A percentile compares a stretch with the other conserved stretches of the same genome.
These are phyloP conservation scores for Sclerotinia subarctica DNA, from an alignment of 2,329 filamentous ascomycete genomes.

Conservation along the genomic window DNA sequence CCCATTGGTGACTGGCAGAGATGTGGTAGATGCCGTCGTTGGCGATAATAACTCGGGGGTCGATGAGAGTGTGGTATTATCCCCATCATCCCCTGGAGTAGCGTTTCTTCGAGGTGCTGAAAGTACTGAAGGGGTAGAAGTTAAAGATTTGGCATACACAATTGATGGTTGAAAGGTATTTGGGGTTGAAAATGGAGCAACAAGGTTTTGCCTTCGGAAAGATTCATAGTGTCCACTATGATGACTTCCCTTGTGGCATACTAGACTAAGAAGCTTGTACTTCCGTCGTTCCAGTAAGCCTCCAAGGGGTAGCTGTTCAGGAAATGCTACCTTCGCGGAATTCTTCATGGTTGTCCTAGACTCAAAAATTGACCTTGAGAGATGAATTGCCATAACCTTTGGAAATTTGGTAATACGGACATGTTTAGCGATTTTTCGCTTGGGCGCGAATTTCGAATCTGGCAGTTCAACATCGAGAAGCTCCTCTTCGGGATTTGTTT, in stretches of 20 bases:
- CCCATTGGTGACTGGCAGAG: constrained; percentile 29
- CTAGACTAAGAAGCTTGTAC: constrained; percentile 81
- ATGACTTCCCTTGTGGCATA: constrained; percentile 94
- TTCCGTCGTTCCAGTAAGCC: constrained; percentile 72
- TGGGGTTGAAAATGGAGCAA: constrained; percentile 77
- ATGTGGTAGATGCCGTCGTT: constrained; percentile 32
- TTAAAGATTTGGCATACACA: constrained; percentile 50
- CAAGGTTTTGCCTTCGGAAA: constrained; percentile 80
- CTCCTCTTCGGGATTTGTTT: constrained; percentile 75
- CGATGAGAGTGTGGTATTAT: constrained; percentile 31
- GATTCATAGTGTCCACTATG: constrained; percentile 97
- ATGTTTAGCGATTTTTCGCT: constrained; percentile 80
- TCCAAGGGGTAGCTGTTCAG: constrained; percentile 79
- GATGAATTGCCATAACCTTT: constrained; percentile 84
- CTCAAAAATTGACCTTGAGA: constrained; percentile 91
- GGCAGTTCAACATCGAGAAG: constrained; percentile 73
- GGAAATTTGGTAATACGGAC: constrained; percentile 85
- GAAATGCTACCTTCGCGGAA: constrained; percentile 88
- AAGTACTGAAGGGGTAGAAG: constrained; percentile 31
- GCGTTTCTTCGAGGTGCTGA: constrained; percentile 39
- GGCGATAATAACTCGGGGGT: constrained; percentile 35
- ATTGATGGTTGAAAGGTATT: constrained; percentile 74
- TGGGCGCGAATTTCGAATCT: constrained; percentile 70
- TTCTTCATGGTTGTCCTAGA: constrained; percentile 81
- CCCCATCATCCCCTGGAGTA: constrained; percentile 28